phyloP scores from a whole-genome alignment of 164 flowering plant genomes.

The Vitis rotundifolia region DNA sequence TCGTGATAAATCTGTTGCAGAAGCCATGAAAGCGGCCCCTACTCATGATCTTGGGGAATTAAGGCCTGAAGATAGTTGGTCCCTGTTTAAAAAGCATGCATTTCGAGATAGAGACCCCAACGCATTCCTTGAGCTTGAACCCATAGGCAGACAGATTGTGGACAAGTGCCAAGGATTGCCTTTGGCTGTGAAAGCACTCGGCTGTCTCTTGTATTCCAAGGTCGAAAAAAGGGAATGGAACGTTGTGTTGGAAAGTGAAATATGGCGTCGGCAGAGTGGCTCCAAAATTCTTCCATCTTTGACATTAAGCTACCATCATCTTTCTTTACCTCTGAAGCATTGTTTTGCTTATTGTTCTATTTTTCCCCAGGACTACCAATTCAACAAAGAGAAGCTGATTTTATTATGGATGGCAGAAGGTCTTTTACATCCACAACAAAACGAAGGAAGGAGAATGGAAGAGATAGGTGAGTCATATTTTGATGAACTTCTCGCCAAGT shows the following conservation, averaged over 20 bases:
- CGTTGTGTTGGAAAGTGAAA: not conserved
- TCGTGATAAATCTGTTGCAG: too few species aligned
- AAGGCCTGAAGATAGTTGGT: too few species aligned
- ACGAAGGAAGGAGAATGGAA: not conserved
- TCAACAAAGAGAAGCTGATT: not conserved
- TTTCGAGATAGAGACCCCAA: not conserved
- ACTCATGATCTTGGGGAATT: too few species aligned
- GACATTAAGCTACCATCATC: not conserved
- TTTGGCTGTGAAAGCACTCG: not conserved
- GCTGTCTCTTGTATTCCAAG: not conserved
- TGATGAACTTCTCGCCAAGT: not conserved
- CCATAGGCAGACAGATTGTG: too few species aligned
- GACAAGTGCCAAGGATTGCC: not conserved
- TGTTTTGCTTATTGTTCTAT: not conserved
- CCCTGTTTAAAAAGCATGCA: not conserved
- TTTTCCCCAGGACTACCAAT: not conserved
- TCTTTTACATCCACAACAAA: not conserved
- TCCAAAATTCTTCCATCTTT: not conserved
- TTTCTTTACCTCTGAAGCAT: not conserved
- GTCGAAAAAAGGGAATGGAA: not conserved
- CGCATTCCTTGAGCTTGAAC: not conserved
- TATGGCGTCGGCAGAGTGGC: too few species aligned
- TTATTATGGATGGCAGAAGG: not conserved
- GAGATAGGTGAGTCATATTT: not conserved
- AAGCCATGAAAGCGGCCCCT: too few species aligned